Percentiles rank a stretch among this genome's conserved stretches.
Evolutionary conservation across 768 basidiomycete genomes (phyloP).

Genomic region (Amylocystis lapponica): DNA sequence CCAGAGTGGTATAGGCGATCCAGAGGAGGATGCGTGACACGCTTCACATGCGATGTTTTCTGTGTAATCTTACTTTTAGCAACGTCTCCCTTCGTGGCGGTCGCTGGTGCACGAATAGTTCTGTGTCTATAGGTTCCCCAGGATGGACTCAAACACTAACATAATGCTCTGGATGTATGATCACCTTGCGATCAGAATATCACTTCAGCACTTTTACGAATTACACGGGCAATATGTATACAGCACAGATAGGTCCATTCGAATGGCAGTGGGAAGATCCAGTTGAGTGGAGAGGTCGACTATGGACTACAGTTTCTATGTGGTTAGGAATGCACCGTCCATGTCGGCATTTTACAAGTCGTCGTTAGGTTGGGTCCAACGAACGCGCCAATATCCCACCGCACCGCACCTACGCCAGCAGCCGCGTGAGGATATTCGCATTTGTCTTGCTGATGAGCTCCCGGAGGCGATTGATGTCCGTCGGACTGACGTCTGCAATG

Average conservation of each 20-base stretch:
- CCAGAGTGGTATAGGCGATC: conserved; percentile 86
- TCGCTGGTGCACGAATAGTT: too few relatives aligned
- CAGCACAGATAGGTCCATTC: background rate
- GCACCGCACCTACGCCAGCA: conserved; percentile 46
- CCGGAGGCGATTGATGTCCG: conserved; percentile 73
- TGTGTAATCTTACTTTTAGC: background rate
- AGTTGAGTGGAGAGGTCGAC: conserved; percentile 20
- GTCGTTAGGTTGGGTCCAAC: too few relatives aligned
- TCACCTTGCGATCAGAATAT: too few relatives aligned
- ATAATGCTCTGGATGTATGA: too few relatives aligned
- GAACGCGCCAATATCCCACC: background rate
- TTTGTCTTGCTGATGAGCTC: conserved; percentile 72
- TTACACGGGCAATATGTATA: background rate
- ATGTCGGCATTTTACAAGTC: conserved; percentile 26
- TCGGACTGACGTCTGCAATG: conserved; percentile 82
- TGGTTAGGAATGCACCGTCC: conserved; percentile 28
- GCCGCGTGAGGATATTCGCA: conserved; percentile 86
- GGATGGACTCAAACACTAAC: too few relatives aligned
- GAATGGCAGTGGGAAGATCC: conserved; percentile 8
- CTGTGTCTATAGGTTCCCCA: too few relatives aligned
- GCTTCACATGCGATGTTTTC: too few relatives aligned
- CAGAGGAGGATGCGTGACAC: conserved; percentile 78
- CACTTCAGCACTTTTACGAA: background rate
- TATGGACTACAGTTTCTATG: conserved; percentile 9
- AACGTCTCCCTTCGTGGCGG: too few relatives aligned